A percentile compares a stretch with the other conserved stretches of the same genome.
These are phyloP conservation scores for Spinacia oleracea DNA, from an alignment of 179 eudicot species.

Conservation along the genomic window DNA sequence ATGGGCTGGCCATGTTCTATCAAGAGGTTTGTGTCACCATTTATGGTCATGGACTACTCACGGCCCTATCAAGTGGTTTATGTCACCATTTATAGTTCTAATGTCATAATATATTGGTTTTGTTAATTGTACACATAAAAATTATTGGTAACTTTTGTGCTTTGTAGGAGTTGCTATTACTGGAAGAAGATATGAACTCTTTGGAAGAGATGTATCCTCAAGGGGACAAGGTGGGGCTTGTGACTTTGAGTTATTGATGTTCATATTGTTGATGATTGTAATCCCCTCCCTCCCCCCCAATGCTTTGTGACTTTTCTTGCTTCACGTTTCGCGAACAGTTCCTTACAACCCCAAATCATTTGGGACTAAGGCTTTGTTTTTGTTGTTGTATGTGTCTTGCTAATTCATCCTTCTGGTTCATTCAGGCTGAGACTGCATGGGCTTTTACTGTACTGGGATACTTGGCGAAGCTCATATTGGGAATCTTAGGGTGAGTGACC, in stretches of 20 bases:
- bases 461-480: conserved; percentile 84
- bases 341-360: no score
- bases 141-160: conserved; percentile 8
- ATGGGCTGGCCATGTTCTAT: conserved; percentile 4
- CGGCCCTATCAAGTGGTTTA: neutral
- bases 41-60: no score
- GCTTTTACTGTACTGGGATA: conserved; percentile 97
- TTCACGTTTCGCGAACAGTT: no score
- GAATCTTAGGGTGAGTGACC: conserved; percentile 86
- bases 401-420: conserved; percentile 27
- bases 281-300: no score
- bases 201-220: conserved; percentile 99
- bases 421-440: conserved; percentile 98
- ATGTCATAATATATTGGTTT: neutral
- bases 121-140: neutral
- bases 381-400: conserved; percentile 16
- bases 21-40: neutral
- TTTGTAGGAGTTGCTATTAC: conserved; percentile 77
- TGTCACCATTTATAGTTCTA: neutral
- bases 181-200: conserved; percentile 93
- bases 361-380: no score
- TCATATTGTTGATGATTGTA: conserved; percentile 6
- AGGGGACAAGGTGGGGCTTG: conserved; percentile 83
- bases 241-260: conserved; percentile 12
- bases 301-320: no score